Evolutionary conservation across 1,284 basidiomycete genomes (phyloP).

Genomic region (Sparassis latifolia): DNA sequence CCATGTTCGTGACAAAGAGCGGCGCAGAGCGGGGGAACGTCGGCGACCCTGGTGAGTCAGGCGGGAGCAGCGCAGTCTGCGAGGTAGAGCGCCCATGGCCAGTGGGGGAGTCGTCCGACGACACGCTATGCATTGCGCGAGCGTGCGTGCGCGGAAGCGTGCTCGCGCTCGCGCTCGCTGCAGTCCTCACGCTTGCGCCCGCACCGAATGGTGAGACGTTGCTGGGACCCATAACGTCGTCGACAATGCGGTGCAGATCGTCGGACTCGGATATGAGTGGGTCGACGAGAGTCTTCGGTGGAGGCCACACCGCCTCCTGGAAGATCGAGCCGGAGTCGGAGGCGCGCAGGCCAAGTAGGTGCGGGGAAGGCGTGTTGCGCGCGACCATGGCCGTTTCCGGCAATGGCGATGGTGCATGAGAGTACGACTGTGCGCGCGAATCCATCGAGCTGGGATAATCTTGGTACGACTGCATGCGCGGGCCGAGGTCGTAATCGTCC

Average conservation of each 20-base stretch:
- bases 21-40: conserved; percentile 10
- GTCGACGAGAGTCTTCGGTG: conserved; percentile 38
- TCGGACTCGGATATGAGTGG: conserved; percentile 32
- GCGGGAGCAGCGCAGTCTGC: conserved; percentile 13
- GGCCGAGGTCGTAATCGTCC: conserved; percentile 30
- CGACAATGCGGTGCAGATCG: conserved; percentile 39
- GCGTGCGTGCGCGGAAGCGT: conserved; percentile 3
- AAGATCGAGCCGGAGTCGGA: conserved; percentile 43
- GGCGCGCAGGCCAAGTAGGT: conserved; percentile 34
- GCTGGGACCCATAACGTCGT: conserved; percentile 45
- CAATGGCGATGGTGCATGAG: not conserved
- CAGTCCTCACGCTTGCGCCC: not conserved
- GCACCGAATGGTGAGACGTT: not conserved
- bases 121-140: conserved; percentile 8
- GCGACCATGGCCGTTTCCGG: conserved; percentile 9
- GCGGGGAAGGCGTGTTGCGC: conserved; percentile 18
- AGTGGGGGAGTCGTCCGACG: conserved; percentile 10
- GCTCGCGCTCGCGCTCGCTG: not conserved
- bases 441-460: conserved; percentile 21
- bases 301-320: conserved; percentile 45
- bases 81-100: conserved; percentile 15
- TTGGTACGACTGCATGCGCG: conserved; percentile 23
- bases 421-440: conserved; percentile 7
- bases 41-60: conserved; percentile 13
- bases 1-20: conserved; percentile 22